Evolutionary conservation across 805 yeast species (phyloP), one percentile per base, ranked within the genome.

Genomic region (Lachancea meyersii): DNA sequence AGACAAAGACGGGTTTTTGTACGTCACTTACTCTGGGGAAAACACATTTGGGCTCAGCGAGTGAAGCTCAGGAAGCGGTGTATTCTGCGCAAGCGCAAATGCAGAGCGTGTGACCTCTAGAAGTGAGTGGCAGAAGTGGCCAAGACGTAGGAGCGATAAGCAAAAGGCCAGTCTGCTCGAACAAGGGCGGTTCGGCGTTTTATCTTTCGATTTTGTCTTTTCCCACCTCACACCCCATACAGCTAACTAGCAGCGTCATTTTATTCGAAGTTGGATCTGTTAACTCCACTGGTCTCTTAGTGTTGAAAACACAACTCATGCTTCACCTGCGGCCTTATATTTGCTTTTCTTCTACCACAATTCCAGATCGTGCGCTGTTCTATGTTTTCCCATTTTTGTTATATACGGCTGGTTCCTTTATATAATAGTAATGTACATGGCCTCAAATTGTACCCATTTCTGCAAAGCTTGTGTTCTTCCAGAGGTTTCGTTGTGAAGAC

Each of bases 1-100:
- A 69, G 98, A 93, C 62, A 91, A 91, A 60, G 98, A 93, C 64
- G 98, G 98, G 28, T 93, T 93, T 67, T 77, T 93, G 60, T 93
- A 93, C 68, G 91, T 93, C 51, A 78, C 95, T 50, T 91, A 91
- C 70, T 86, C 96, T 5, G 97, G 98, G 38, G 98, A 93, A 68
- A 93, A 93, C 69, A 93, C 98, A 5, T 93, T 93, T 70, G 98
- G 98, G 14, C 13, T 9, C 41, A 6, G 21, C 4, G 28, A 26
- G 28, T 26, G 26, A 14, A 24, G 27, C 11, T 24, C 11, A 18
- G 20, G 5, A 14, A 5, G 19, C 19, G 33, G 18, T 4, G 28
- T 26, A 11, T 26, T 13, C 28, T 26, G 28, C 13, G 28, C 28
- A 26, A 31, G 14, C 20, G 32, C 13, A 28, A 28, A 6, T 11